Conservation (phyloP, 2,329 filamentous ascomycete species). For the Diaporthe ilicicola region DNA sequence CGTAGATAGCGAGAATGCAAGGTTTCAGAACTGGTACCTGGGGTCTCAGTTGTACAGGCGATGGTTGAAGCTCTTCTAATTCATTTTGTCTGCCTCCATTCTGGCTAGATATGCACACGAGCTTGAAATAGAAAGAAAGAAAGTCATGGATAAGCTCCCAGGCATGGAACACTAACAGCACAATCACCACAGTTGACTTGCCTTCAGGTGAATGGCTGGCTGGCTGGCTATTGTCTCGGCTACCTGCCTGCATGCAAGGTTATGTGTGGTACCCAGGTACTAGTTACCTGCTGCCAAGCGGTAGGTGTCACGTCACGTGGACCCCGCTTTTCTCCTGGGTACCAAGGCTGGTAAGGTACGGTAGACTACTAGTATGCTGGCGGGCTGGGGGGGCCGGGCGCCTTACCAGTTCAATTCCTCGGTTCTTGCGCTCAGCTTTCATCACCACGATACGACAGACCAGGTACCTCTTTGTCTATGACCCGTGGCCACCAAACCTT, state of each 20-base stretch:
- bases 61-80: constrained; percentile 19
- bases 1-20: constrained; percentile 15
- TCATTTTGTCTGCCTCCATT: not conserved
- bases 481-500: constrained; percentile 9
- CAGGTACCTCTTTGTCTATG: constrained; percentile 19
- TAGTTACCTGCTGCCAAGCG: not conserved
- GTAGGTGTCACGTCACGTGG: not conserved
- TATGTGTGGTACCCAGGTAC: not conserved
- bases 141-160: not conserved
- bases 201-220: not conserved
- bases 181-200: not conserved
- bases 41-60: constrained; percentile 18
- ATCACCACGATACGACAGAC: constrained; percentile 21
- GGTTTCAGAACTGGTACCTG: constrained; percentile 10
- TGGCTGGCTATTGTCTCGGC: not conserved
- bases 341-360: not conserved
- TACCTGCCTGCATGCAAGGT: not conserved
- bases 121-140: not conserved
- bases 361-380: constrained; percentile 13
- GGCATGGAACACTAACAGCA: not conserved
- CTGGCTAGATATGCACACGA: not conserved
- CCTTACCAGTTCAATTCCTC: constrained; percentile 25
- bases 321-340: not conserved
- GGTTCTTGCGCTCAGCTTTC: constrained; percentile 26
- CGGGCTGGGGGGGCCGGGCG: constrained; percentile 11